Evolutionary conservation across 2,329 filamentous ascomycete species (phyloP), one percentile per base, ranked within the genome.

Genomic region (Trichoderma oligosporum): DNA sequence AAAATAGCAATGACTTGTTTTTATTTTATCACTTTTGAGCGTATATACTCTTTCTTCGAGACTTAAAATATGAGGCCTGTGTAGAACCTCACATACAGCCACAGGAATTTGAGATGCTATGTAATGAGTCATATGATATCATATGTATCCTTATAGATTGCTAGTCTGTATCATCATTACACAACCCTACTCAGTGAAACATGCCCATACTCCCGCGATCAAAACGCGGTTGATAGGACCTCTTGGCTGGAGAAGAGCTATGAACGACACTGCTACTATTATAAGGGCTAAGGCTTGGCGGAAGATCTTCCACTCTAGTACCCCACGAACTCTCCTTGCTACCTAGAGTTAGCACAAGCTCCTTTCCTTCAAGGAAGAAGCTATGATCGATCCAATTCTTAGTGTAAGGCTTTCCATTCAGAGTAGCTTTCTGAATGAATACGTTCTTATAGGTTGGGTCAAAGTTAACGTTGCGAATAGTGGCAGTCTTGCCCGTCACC

Each of bases 301-400:
- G 86, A 36, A 87, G 66, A 67, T 89, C 85, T 58, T 76, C 71
- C 4, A 78, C 66, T 3, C 66, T 66, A 0, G 81, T 87, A 0
- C 86, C 86, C 86, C 86, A 89, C 0, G 64, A 61, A 66, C 85
- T 88, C 71, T 89, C 86, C 33, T 74, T 75, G 14, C 66, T 64
- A 0, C 86, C 86, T 7, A 89, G 69, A 4, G 76, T 81, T 47
- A 89, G 70, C 49, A 88, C 84, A 41, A 89, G 71, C 54, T 83
- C 76, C 12, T 82, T 83, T 1, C 86, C 86, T 4, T 87, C 76
- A 0, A 79, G 71, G 66, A 88, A 89, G 65, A 89, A 89, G 47
- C 77, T 79, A 70, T 89, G 86, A 36, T 79, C 77, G 12, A 89
- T 73, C 86, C 86, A 89, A 66, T 83, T 89, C 70, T 77, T 81